phyloP scores from a whole-genome alignment of 352 stramenopile species.

The Phytophthora hybrid region DNA sequence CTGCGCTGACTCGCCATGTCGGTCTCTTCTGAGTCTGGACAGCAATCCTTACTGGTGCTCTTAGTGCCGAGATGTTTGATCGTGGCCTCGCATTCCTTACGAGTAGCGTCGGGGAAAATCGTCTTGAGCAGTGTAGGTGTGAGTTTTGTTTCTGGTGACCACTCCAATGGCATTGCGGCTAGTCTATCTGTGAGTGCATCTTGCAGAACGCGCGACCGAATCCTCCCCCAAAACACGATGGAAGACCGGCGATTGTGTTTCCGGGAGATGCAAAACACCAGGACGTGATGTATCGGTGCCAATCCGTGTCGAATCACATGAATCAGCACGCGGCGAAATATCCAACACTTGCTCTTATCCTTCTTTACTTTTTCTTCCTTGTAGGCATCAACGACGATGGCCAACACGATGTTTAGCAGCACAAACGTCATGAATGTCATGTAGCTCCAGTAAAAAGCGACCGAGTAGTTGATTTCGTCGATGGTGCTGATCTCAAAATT shows the following conservation, averaged over 20 bases:
- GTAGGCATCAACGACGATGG: slow-evolving; percentile 73
- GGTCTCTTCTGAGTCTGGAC: slow-evolving; percentile 22
- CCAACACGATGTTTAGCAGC: slow-evolving; percentile 77
- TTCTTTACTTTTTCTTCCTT: slow-evolving; percentile 48
- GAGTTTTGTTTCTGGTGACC: slow-evolving; percentile 25
- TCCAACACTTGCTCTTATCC: slow-evolving; percentile 35
- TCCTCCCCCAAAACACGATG: slow-evolving; percentile 30
- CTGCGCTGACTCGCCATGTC: slow-evolving; percentile 17
- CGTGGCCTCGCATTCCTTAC: slow-evolving; percentile 32
- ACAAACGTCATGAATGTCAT: slow-evolving; percentile 74
- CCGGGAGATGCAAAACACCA: slow-evolving; percentile 12
- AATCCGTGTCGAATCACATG: slow-evolving; percentile 27
- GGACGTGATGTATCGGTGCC: slow-evolving; percentile 12
- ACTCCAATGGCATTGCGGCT: slow-evolving; percentile 26
- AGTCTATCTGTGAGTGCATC: slow-evolving; percentile 26
- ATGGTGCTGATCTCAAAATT: slow-evolving; percentile 67
- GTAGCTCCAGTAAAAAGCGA: slow-evolving; percentile 74
- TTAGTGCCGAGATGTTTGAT: slow-evolving; percentile 24
- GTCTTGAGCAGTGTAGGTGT: slow-evolving; percentile 24
- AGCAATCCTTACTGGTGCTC: slow-evolving; percentile 19
- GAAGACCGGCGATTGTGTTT: slow-evolving; percentile 13
- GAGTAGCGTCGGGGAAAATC: slow-evolving; percentile 28
- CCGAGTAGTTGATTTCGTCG: slow-evolving; percentile 40
- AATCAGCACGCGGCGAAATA: slow-evolving; percentile 25
- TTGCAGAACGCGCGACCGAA: slow-evolving; percentile 34